Percentiles rank a stretch among this genome's conserved stretches.
Conservation (phyloP, 1,139 yeast genomes). For the Scheffersomyces parashehatae region DNA sequence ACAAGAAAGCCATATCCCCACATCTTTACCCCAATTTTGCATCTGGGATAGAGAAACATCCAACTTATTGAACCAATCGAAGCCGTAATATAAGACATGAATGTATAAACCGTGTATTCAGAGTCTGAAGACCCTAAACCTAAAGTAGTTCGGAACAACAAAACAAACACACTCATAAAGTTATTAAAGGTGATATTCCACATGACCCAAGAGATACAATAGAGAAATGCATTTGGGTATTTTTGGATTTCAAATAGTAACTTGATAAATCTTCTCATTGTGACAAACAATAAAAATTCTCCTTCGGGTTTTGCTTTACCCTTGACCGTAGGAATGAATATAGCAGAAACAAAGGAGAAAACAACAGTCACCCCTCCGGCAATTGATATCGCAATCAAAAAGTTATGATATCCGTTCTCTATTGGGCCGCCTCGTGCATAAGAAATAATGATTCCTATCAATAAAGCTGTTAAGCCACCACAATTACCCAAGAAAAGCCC, state of each 20-base stretch:
- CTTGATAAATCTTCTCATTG: slow-evolving; percentile 26
- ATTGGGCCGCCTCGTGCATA: slow-evolving; percentile 28
- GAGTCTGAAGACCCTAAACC: slow-evolving; percentile 43
- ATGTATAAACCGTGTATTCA: slow-evolving; percentile 43
- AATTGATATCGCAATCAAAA: slow-evolving; percentile 40
- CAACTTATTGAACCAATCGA: slow-evolving; percentile 38
- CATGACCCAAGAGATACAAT: slow-evolving; percentile 45
- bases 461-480: slow-evolving; percentile 42
- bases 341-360: slow-evolving; percentile 27
- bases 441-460: slow-evolving; percentile 42
- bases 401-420: slow-evolving; percentile 34
- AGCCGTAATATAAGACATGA: slow-evolving; percentile 37
- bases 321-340: slow-evolving; percentile 33
- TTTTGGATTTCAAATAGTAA: slow-evolving; percentile 27
- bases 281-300: slow-evolving; percentile 22
- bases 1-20: slow-evolving; percentile 38
- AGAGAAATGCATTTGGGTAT: slow-evolving; percentile 39
- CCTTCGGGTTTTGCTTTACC: slow-evolving; percentile 29
- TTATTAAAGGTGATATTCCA: slow-evolving; percentile 44
- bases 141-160: slow-evolving; percentile 42
- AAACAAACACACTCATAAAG: slow-evolving; percentile 37
- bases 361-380: slow-evolving; percentile 40
- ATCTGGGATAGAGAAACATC: slow-evolving; percentile 38
- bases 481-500: slow-evolving; percentile 39
- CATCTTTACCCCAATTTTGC: slow-evolving; percentile 24